Conservation (phyloP, 331 rosid species). For the Malus hybrid region DNA sequence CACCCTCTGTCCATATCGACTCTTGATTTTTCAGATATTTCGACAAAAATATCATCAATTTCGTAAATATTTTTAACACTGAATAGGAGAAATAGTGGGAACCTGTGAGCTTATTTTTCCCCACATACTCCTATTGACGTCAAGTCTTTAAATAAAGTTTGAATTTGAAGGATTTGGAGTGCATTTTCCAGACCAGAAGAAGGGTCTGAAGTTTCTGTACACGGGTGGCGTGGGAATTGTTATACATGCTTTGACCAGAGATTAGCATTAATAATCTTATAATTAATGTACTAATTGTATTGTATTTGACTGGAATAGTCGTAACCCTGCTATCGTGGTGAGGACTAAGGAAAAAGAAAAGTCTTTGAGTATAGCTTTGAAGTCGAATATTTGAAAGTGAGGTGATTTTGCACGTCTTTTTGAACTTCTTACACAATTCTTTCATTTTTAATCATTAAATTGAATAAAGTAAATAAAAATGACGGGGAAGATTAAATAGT, state of each 20-base stretch:
- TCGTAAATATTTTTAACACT: no score
- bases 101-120: neutral
- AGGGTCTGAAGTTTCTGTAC: neutral
- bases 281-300: neutral
- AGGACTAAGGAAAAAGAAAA: neutral
- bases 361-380: neutral
- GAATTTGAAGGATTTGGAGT: neutral
- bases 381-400: neutral
- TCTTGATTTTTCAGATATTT: no score
- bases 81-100: neutral
- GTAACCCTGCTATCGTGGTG: neutral
- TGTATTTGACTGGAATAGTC: neutral
- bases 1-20: no score
- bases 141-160: neutral
- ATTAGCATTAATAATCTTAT: neutral
- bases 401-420: no score
- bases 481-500: no score
- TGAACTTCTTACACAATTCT: no score
- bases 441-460: no score
- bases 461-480: no score
- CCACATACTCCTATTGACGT: neutral
- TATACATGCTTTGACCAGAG: neutral
- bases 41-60: no score
- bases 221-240: neutral
- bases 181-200: neutral